Percentiles rank a stretch among this genome's conserved stretches.
Evolutionary conservation across 1,284 basidiomycete genomes (phyloP).

Genomic region (Boletus mariae): DNA sequence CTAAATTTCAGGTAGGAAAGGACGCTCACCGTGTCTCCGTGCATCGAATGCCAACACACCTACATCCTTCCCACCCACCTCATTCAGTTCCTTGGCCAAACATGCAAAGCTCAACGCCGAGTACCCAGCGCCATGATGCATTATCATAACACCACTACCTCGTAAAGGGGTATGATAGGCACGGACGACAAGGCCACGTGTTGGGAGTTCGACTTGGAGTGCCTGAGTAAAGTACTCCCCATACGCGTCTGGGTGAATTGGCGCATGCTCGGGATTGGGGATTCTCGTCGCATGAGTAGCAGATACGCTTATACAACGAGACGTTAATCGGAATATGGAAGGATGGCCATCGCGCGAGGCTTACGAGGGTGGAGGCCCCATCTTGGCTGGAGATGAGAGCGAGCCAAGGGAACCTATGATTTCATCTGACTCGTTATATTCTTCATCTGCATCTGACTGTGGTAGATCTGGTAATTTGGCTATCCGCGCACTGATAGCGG

Average conservation of each 20-base stretch:
- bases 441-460: slow-evolving; percentile 40
- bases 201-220: slow-evolving; percentile 63
- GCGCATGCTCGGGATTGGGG: slow-evolving; percentile 60
- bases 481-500: slow-evolving; percentile 63
- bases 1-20: not conserved
- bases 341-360: slow-evolving; percentile 23
- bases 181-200: slow-evolving; percentile 61
- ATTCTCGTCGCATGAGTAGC: slow-evolving; percentile 27
- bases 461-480: slow-evolving; percentile 60
- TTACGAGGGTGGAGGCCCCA: slow-evolving; percentile 60
- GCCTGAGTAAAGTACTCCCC: slow-evolving; percentile 74
- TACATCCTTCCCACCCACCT: slow-evolving; percentile 64
- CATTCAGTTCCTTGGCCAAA: slow-evolving; percentile 74
- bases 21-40: slow-evolving; percentile 77
- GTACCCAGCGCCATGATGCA: slow-evolving; percentile 95
- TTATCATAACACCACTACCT: slow-evolving; percentile 65
- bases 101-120: slow-evolving; percentile 87
- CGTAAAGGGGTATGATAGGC: slow-evolving; percentile 72
- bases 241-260: slow-evolving; percentile 59
- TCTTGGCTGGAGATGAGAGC: slow-evolving; percentile 48
- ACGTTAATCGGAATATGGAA: not conserved
- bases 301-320: slow-evolving; percentile 6
- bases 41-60: slow-evolving; percentile 86
- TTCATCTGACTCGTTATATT: slow-evolving; percentile 55
- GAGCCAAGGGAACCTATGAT: slow-evolving; percentile 57